These are phyloP conservation scores for Phoma sp. DNA, from an alignment of 2,329 filamentous ascomycete genomes.

Conservation along the genomic window DNA sequence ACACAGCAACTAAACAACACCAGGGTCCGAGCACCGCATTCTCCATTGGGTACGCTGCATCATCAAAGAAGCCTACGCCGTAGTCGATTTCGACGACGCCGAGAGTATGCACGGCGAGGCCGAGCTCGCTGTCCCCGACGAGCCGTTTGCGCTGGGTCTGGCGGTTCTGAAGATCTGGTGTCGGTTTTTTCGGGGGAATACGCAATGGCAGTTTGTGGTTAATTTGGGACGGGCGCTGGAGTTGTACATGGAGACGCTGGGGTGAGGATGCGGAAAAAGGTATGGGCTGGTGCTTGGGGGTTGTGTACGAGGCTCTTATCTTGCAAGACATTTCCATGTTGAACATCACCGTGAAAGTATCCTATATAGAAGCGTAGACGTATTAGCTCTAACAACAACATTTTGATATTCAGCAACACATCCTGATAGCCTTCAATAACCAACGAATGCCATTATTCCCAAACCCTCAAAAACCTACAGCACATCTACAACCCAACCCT, in stretches of 20 bases:
- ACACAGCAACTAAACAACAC: neutral
- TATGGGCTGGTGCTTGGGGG: too few species aligned
- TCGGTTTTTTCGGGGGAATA: constrained; percentile 57
- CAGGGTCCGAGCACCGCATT: constrained; percentile 51
- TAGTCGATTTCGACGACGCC: constrained; percentile 42
- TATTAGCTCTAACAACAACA: too few species aligned
- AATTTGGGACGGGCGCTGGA: constrained; percentile 53
- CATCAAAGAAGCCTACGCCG: constrained; percentile 52
- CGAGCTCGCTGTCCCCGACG: constrained; percentile 21
- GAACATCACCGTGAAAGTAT: too few species aligned
- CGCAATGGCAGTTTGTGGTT: constrained; percentile 58
- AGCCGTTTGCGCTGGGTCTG: constrained; percentile 45
- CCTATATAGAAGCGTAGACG: too few species aligned
- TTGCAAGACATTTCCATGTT: too few species aligned
- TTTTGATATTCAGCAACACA: too few species aligned
- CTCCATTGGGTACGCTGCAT: constrained; percentile 57
- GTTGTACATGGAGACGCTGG: constrained; percentile 8
- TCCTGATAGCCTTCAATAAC: too few species aligned
- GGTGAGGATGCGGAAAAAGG: neutral
- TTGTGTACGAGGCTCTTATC: too few species aligned
- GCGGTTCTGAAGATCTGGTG: constrained; percentile 56
- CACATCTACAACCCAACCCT: too few species aligned
- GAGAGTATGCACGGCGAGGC: constrained; percentile 19
- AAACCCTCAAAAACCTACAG: too few species aligned
- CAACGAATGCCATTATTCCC: too few species aligned